Evolutionary conservation across 805 yeast genomes (phyloP).

Genomic region (Brettanomyces nanus): DNA sequence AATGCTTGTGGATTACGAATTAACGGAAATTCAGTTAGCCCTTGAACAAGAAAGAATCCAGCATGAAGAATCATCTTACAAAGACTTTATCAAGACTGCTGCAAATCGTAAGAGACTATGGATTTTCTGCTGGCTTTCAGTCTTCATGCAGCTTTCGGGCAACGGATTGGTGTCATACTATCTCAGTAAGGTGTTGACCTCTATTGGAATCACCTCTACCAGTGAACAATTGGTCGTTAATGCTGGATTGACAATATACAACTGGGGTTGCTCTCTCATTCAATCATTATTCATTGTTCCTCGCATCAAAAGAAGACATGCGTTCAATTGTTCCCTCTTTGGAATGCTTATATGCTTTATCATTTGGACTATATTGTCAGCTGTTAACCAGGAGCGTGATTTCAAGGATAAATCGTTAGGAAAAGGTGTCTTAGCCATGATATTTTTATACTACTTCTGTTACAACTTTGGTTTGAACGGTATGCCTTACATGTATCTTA

Average conservation of each 20-base stretch:
- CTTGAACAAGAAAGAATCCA: conserved; percentile 3
- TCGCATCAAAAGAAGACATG: conserved; percentile 14
- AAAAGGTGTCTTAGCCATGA: conserved; percentile 31
- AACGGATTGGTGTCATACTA: conserved; percentile 39
- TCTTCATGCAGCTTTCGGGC: conserved; percentile 34
- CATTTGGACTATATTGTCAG: conserved; percentile 4
- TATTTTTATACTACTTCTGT: conserved; percentile 36
- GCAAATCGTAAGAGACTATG: conserved; percentile 31
- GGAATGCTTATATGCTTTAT: conserved; percentile 16
- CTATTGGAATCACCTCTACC: conserved; percentile 13
- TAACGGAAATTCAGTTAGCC: conserved; percentile 2
- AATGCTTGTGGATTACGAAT: background rate
- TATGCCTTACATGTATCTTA: conserved; percentile 36
- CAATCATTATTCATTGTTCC: conserved; percentile 14
- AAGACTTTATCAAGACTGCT: conserved; percentile 16
- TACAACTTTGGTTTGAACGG: conserved; percentile 38
- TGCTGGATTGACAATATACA: conserved; percentile 12
- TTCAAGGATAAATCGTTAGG: conserved; percentile 19
- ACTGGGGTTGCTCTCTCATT: conserved; percentile 12
- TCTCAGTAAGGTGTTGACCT: conserved; percentile 26
- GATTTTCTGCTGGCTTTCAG: conserved; percentile 21
- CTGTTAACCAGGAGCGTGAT: conserved; percentile 1
- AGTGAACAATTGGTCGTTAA: conserved; percentile 17
- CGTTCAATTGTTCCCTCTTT: conserved; percentile 6
- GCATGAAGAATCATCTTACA: background rate